These are phyloP conservation scores for Kwoniella bestiolae DNA, from an alignment of 768 basidiomycete species.

Conservation along the genomic window DNA sequence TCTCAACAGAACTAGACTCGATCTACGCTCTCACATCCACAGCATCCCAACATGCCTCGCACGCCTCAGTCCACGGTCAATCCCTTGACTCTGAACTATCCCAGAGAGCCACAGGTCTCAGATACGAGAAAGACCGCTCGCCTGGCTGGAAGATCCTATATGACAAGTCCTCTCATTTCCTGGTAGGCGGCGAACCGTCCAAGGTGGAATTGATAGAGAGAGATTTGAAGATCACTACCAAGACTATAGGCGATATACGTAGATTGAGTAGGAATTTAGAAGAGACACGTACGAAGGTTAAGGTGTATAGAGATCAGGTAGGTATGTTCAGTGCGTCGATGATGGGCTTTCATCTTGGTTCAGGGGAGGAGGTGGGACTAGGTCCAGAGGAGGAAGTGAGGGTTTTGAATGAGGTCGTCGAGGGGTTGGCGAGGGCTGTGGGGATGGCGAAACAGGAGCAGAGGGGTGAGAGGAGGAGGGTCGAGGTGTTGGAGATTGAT, in stretches of 20 bases:
- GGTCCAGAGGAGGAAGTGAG: conserved; percentile 47
- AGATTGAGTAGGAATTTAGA: conserved; percentile 27
- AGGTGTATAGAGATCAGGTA: conserved; percentile 46
- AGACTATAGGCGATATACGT: conserved; percentile 39
- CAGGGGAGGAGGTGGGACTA: conserved; percentile 28
- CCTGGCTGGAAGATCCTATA: conserved; percentile 41
- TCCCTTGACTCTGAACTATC: conserved; percentile 17
- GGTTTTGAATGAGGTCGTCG: conserved; percentile 38
- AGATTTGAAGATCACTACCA: conserved; percentile 37
- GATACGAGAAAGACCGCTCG: conserved; percentile 22
- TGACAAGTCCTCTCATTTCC: conserved; percentile 34
- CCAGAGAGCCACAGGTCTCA: conserved; percentile 20
- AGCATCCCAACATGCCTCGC: conserved; percentile 23
- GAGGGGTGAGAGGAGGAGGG: background rate
- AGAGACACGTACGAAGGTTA: conserved; percentile 28
- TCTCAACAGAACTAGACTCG: conserved; percentile 31
- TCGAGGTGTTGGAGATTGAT: conserved; percentile 16
- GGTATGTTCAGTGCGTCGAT: conserved; percentile 46
- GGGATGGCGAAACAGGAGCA: conserved; percentile 35
- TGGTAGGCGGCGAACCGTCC: conserved; percentile 43
- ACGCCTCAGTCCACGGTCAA: conserved; percentile 29
- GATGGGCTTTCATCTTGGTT: conserved; percentile 50
- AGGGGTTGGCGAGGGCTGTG: conserved; percentile 38
- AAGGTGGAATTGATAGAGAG: conserved; percentile 31
- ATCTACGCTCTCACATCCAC: conserved; percentile 30